phyloP scores from a whole-genome alignment of 2,329 filamentous ascomycete species.

The Taxawa tesnikishii region DNA sequence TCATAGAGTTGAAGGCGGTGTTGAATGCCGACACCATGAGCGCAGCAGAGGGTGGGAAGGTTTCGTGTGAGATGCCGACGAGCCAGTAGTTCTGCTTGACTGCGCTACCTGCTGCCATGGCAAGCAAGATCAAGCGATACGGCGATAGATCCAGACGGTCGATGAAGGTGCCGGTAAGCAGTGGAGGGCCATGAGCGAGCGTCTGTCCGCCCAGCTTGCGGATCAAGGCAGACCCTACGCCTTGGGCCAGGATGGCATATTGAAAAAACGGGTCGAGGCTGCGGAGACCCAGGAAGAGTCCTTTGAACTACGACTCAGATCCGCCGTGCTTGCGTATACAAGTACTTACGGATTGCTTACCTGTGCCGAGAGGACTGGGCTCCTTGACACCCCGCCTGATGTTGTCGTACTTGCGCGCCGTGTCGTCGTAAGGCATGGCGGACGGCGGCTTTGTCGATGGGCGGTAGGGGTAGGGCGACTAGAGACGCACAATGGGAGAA shows the following conservation, averaged over 20 bases:
- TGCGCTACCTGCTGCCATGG: slow-evolving; percentile 39
- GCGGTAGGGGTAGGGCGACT: no score
- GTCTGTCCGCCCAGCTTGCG: slow-evolving; percentile 31
- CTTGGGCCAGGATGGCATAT: slow-evolving; percentile 35
- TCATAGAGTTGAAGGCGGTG: slow-evolving; percentile 40
- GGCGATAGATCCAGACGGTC: slow-evolving; percentile 36
- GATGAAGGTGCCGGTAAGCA: slow-evolving; percentile 27
- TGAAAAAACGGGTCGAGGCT: slow-evolving; percentile 35
- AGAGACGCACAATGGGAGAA: no score
- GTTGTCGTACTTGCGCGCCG: slow-evolving; percentile 9
- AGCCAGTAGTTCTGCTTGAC: slow-evolving; percentile 48
- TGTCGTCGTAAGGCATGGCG: slow-evolving; percentile 8
- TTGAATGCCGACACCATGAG: slow-evolving; percentile 39
- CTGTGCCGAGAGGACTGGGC: slow-evolving; percentile 24
- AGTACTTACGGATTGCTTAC: no score
- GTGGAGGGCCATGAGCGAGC: slow-evolving; percentile 27
- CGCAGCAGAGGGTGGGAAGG: slow-evolving; percentile 33
- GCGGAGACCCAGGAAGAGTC: slow-evolving; percentile 33
- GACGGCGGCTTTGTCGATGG: no score
- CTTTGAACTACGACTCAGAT: no score
- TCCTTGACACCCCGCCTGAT: slow-evolving; percentile 29
- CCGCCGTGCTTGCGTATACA: slow-evolving; percentile 9
- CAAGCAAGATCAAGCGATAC: slow-evolving; percentile 38
- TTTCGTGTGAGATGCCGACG: slow-evolving; percentile 33
- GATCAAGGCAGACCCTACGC: slow-evolving; percentile 30